phyloP scores from a whole-genome alignment of 1,284 basidiomycete genomes.

The Cerioporus squamosus region DNA sequence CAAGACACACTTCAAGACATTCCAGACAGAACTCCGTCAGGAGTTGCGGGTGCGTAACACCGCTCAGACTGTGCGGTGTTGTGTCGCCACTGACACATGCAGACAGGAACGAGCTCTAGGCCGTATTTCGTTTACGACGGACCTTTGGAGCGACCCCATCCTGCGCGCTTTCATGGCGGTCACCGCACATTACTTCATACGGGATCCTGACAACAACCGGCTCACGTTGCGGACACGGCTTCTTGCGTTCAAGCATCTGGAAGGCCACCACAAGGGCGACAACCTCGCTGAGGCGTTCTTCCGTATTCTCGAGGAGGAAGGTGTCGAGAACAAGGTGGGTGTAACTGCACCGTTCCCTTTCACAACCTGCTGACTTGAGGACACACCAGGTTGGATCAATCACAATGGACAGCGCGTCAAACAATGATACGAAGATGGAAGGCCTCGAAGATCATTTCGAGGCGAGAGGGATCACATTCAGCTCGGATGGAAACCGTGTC shows the following conservation, averaged over 20 bases:
- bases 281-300: slow-evolving; percentile 19
- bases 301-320: neutral
- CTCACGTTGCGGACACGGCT: slow-evolving; percentile 16
- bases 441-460: slow-evolving; percentile 17
- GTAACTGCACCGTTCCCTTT: neutral
- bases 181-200: neutral
- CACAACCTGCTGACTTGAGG: neutral
- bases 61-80: neutral
- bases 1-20: too few relatives aligned
- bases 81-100: neutral
- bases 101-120: neutral
- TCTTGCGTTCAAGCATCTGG: slow-evolving; percentile 20
- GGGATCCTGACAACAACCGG: neutral
- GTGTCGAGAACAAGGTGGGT: neutral
- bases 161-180: neutral
- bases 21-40: neutral
- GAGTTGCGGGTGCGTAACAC: neutral
- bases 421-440: slow-evolving; percentile 32
- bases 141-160: neutral
- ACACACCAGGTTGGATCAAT: slow-evolving; percentile 22
- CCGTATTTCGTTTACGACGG: neutral
- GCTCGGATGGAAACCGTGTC: neutral
- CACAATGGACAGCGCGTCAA: slow-evolving; percentile 31
- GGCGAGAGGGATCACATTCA: neutral
- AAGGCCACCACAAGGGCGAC: slow-evolving; percentile 18